These are phyloP conservation scores for Symbiodinium natans DNA, from an alignment of 73 alveolate genomes.

Conservation along the genomic window DNA sequence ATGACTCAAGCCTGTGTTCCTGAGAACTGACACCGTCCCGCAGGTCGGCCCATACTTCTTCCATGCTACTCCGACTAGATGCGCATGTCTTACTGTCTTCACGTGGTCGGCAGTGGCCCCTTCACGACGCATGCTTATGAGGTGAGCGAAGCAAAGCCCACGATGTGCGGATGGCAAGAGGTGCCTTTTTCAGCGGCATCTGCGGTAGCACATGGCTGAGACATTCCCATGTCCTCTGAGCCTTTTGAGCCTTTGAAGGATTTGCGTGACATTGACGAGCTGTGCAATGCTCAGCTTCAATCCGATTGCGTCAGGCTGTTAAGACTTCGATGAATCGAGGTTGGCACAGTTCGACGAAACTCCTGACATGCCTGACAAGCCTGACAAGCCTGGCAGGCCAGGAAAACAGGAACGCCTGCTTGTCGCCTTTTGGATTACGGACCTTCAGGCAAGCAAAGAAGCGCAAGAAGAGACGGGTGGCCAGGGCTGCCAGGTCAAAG, in stretches of 20 bases:
- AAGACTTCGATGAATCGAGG: background rate
- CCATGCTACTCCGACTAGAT: background rate
- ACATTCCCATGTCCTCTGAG: too few species aligned
- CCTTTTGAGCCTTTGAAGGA: constrained; percentile 8
- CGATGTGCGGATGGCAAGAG: background rate
- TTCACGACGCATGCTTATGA: too few species aligned
- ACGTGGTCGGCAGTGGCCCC: too few species aligned
- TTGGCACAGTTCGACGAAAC: constrained; percentile 44
- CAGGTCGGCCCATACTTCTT: background rate
- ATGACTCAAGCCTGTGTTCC: too few species aligned
- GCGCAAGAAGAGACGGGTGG: background rate
- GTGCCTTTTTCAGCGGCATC: background rate
- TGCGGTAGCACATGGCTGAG: background rate
- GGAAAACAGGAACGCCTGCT: background rate
- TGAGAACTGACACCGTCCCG: too few species aligned
- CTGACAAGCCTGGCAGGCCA: background rate
- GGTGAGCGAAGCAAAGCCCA: background rate
- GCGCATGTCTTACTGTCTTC: background rate
- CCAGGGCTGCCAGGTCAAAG: background rate
- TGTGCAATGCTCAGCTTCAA: background rate
- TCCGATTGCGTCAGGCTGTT: too few species aligned
- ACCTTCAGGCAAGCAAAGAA: background rate
- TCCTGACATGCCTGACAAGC: too few species aligned
- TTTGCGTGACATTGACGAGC: constrained; percentile 21
- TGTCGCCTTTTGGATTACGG: too few species aligned